Evolutionary conservation across 2,329 filamentous ascomycete genomes (phyloP), one percentile per base, ranked within the genome.

Genomic region (Fusarium denticulatum): DNA sequence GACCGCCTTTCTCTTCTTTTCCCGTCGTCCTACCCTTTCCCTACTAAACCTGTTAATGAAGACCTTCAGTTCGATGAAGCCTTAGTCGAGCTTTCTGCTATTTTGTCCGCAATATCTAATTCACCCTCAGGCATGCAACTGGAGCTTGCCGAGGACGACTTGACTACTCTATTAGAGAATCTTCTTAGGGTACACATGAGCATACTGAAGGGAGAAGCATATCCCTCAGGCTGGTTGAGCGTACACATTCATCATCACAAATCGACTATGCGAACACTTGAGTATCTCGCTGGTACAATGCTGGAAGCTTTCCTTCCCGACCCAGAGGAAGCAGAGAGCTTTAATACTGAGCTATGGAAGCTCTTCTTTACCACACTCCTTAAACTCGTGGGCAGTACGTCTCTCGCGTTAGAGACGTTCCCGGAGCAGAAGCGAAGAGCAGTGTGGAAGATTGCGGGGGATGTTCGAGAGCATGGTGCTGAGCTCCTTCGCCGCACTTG

Each of bases 391-490:
- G 94, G 94, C 10, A 98, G 95, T 78, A 91, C 95, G 40, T 94
- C 93, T 1, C 88, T 99, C 26, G 95, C 96, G 0, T 88, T 99
- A 42, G 96, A 99, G 80, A 97, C 95, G 0, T 98, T 98, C 79
- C 95, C 96, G 0, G 97, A 99, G 81, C 96, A 99, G 83, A 99
- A 98, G 84, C 88, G 96, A 50, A 88, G 96, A 62, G 96, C 96
- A 2, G 96, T 98, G 3, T 99, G 97, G 96, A 99, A 98, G 84
- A 98, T 99, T 80, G 96, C 96, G 8, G 96, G 96, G 11, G 97
- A 99, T 83, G 94, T 99, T 57, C 90, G 96, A 63, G 95, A 98
- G 81, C 89, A 94, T 73, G 96, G 97, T 22, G 96, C 96, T 8
- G 93, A 96, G 57, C 86, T 99, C 14, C 85, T 99, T 39, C 90